Evolutionary conservation across 805 yeast species (phyloP).

Genomic region (Lipomyces kockii): DNA sequence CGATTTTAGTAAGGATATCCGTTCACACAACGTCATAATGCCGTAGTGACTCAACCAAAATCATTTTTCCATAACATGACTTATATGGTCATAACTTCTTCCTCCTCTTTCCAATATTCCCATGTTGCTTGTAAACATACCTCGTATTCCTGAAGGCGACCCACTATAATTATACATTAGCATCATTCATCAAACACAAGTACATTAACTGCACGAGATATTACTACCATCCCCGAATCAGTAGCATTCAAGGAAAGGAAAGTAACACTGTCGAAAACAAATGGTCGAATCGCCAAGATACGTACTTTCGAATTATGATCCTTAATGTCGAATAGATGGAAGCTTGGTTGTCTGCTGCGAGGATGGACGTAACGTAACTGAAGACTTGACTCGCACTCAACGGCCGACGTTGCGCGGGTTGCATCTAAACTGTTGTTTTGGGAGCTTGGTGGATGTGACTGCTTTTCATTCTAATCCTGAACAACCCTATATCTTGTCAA

Average conservation of each 20-base stretch:
- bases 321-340: not conserved
- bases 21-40: not conserved
- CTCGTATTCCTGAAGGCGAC: conserved; percentile 38
- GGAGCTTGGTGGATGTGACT: no score
- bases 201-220: not conserved
- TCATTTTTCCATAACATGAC: not conserved
- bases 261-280: not conserved
- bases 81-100: not conserved
- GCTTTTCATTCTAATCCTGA: no score
- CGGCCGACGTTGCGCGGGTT: no score
- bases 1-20: not conserved
- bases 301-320: conserved; percentile 1
- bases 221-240: not conserved
- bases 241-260: not conserved
- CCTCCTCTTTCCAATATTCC: not conserved
- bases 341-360: not conserved
- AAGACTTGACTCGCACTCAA: not conserved
- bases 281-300: not conserved
- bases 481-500: no score
- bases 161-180: conserved; percentile 24
- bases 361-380: not conserved
- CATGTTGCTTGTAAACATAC: conserved; percentile 12
- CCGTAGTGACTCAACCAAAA: not conserved
- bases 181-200: not conserved
- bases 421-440: no score